Evolutionary conservation across 2,329 filamentous ascomycete species (phyloP).

Genomic region (Aspergillus terreus): DNA sequence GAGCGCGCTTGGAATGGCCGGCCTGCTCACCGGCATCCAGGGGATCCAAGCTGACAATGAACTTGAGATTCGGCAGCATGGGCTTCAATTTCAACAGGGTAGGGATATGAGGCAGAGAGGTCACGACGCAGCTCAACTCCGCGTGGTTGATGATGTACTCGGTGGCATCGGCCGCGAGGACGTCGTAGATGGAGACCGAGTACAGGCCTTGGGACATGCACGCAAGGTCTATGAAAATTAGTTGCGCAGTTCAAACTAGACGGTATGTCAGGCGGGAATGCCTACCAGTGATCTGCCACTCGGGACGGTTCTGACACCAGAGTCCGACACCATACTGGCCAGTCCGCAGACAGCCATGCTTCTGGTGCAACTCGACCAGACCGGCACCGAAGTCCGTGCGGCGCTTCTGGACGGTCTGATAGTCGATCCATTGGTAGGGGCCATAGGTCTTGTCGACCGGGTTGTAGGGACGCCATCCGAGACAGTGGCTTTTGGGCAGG

Average conservation of each 20-base stretch:
- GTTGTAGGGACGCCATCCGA: slow-evolving; percentile 80
- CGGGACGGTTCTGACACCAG: slow-evolving; percentile 82
- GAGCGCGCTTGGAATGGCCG: slow-evolving; percentile 72
- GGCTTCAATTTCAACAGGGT: slow-evolving; percentile 74
- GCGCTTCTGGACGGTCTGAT: slow-evolving; percentile 71
- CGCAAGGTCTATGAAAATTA: slow-evolving; percentile 63
- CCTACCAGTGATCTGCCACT: slow-evolving; percentile 79
- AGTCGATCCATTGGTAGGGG: slow-evolving; percentile 79
- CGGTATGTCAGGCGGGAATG: not conserved
- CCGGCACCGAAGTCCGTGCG: slow-evolving; percentile 83
- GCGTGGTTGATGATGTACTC: slow-evolving; percentile 97
- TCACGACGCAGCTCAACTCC: slow-evolving; percentile 68
- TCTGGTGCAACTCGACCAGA: slow-evolving; percentile 74
- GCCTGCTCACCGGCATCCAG: slow-evolving; percentile 73
- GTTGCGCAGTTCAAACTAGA: not conserved
- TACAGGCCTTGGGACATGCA: slow-evolving; percentile 83
- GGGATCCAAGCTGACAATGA: slow-evolving; percentile 83
- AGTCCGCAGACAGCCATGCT: slow-evolving; percentile 61
- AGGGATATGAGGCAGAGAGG: slow-evolving; percentile 76
- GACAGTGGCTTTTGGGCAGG: slow-evolving; percentile 65
- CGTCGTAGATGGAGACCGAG: slow-evolving; percentile 94
- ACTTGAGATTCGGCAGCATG: slow-evolving; percentile 74
- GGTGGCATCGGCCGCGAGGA: slow-evolving; percentile 81
- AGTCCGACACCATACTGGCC: slow-evolving; percentile 70
- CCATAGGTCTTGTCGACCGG: slow-evolving; percentile 68